Percentiles rank a stretch among this genome's conserved stretches.
Conservation (phyloP, 2,329 filamentous ascomycete species). For the Septoria petroselini region DNA sequence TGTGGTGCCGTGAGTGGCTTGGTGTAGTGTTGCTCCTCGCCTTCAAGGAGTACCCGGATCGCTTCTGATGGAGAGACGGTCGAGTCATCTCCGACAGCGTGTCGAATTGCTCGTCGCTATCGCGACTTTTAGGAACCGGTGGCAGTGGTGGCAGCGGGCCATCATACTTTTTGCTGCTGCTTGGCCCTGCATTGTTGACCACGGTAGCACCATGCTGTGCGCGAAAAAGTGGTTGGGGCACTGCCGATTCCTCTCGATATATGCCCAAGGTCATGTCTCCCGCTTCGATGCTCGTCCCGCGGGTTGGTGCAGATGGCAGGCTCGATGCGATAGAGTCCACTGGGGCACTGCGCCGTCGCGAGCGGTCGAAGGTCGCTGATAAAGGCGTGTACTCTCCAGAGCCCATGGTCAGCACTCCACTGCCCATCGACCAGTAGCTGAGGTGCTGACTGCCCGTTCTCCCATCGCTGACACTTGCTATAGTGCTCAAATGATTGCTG, state of each 20-base stretch:
- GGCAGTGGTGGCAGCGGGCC: slow-evolving; percentile 34
- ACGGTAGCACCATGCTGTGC: slow-evolving; percentile 12
- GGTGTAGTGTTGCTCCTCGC: slow-evolving; percentile 36
- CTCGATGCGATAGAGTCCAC: slow-evolving; percentile 25
- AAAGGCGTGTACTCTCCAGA: slow-evolving; percentile 31
- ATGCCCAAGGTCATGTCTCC: slow-evolving; percentile 35
- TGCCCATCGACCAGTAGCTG: slow-evolving; percentile 37
- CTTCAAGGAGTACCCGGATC: slow-evolving; percentile 37
- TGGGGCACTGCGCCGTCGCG: slow-evolving; percentile 28
- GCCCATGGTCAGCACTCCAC: slow-evolving; percentile 31
- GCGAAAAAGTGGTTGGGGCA: slow-evolving; percentile 38
- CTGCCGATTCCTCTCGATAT: slow-evolving; percentile 35
- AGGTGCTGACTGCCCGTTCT: slow-evolving; percentile 31
- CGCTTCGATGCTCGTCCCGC: slow-evolving; percentile 23
- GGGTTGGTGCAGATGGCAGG: slow-evolving; percentile 23
- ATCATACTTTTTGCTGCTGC: slow-evolving; percentile 27
- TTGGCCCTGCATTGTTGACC: slow-evolving; percentile 6
- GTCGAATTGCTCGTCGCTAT: slow-evolving; percentile 37
- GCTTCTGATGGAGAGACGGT: slow-evolving; percentile 34
- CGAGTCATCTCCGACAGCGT: slow-evolving; percentile 37
- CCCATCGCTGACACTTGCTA: slow-evolving; percentile 38
- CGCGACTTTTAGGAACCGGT: slow-evolving; percentile 31
- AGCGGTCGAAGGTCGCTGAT: slow-evolving; percentile 21
- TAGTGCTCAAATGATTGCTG: slow-evolving; percentile 38
- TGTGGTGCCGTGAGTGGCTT: slow-evolving; percentile 32